phyloP scores from a whole-genome alignment of 2,329 filamentous ascomycete species.

The Fusarium clavum region DNA sequence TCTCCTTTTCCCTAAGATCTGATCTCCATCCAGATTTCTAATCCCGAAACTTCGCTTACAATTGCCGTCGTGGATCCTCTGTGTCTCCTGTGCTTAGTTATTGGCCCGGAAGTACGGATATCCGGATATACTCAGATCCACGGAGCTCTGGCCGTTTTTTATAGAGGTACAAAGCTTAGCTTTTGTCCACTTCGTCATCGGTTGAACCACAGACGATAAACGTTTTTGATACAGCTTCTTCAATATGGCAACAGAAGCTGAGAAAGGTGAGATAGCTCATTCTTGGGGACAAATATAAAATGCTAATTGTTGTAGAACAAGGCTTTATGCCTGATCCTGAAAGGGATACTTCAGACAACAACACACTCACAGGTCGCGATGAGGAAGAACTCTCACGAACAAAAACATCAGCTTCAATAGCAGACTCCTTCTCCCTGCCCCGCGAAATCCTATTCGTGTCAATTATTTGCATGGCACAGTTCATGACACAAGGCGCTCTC shows the following conservation, averaged over 20 bases:
- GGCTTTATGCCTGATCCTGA: constrained; percentile 13
- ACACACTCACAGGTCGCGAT: constrained; percentile 21
- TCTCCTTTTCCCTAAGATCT: neutral
- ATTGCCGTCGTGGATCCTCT: neutral
- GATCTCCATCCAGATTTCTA: constrained; percentile 11
- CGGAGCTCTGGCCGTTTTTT: constrained; percentile 3
- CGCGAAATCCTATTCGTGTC: constrained; percentile 39
- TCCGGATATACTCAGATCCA: constrained; percentile 11
- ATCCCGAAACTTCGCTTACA: constrained; percentile 1
- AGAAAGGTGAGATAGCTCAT: constrained; percentile 13
- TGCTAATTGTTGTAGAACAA: constrained; percentile 11
- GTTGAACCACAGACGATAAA: neutral
- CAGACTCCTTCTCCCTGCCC: constrained; percentile 33
- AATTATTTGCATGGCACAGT: constrained; percentile 42
- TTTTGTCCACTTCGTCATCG: neutral
- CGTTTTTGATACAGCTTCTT: neutral
- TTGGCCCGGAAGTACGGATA: constrained; percentile 28
- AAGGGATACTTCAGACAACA: constrained; percentile 28
- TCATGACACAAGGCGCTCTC: constrained; percentile 43
- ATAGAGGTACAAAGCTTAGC: constrained; percentile 10
- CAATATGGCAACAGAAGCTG: constrained; percentile 9
- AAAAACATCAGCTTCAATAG: constrained; percentile 40
- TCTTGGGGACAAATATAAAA: too few relatives aligned
- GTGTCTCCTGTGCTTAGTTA: neutral
- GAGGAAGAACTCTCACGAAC: constrained; percentile 36